These are phyloP conservation scores for Coemansia sp. DNA, from an alignment of 192 early-diverging fungal genomes.

Conservation along the genomic window DNA sequence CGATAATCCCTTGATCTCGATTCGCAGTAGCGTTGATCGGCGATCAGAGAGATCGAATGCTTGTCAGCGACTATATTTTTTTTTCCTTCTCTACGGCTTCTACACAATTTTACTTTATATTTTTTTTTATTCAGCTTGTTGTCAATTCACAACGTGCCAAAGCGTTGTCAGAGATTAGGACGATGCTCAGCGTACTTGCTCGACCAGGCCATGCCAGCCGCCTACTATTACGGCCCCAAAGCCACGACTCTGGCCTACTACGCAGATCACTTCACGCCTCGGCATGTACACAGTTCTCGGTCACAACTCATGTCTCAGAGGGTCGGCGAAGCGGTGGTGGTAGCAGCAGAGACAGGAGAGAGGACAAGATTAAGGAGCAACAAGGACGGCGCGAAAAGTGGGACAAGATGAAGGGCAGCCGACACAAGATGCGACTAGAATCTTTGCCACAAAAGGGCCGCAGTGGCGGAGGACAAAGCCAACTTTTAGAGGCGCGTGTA, in stretches of 20 bases:
- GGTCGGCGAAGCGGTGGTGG: not conserved
- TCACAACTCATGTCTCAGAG: not conserved
- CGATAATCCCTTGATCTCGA: too few species aligned
- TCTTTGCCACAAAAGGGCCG: conserved; percentile 25
- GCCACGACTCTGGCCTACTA: not conserved
- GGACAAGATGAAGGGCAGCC: conserved; percentile 22
- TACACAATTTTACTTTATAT: not conserved
- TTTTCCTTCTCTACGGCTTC: too few species aligned
- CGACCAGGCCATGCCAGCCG: not conserved
- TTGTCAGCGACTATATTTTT: too few species aligned
- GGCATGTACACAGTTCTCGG: not conserved
- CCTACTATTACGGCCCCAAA: not conserved
- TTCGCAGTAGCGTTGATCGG: too few species aligned
- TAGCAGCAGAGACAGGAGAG: conserved; percentile 1
- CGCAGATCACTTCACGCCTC: not conserved
- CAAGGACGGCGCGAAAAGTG: conserved; percentile 19
- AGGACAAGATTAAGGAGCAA: conserved; percentile 20
- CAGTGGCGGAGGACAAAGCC: conserved; percentile 35
- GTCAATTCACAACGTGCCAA: not conserved
- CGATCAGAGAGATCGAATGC: too few species aligned
- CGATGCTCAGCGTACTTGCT: conserved; percentile 5
- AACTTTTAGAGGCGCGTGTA: conserved; percentile 40
- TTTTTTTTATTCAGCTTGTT: not conserved
- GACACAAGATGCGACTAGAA: conserved; percentile 28
- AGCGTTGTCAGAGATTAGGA: not conserved